Base-by-base conservation (phyloP, 2,329 filamentous ascomycete genomes). In the Hirsutella minnesotensis region DNA sequence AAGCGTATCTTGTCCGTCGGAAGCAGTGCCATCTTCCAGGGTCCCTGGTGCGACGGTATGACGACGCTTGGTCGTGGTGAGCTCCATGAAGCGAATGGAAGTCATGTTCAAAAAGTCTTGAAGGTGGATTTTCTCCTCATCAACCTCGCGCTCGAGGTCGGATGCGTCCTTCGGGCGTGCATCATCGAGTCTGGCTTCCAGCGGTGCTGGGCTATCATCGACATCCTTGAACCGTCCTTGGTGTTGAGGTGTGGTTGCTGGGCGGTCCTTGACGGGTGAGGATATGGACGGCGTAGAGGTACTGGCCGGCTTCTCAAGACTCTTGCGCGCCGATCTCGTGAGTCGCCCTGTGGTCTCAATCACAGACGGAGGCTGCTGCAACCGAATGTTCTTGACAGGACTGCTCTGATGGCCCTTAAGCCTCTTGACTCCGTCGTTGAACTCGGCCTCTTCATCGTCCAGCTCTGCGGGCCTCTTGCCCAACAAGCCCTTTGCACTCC, bases 1-100 rank as follows among this genome's bases (percentile, higher is more conserved):
- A 42, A 74, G 51, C 36, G 77, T 71, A 22, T 78, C 73, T 46
- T 69, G 64, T 7, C 54, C 64, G 31, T 63, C 64, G 5, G 58
- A 53, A 5, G 62, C 51, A 8, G 62, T 56, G 19, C 65, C 65
- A 36, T 72, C 65, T 40, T 64, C 67, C 18, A 68, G 56, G 12
- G 61, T 54, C 42, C 67, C 59, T 13, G 80, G 80, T 3, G 77
- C 83, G 38, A 83, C 79, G 0, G 90, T 96, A 53, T 94, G 84
- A 43, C 92, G 77, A 51, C 90, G 75, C 60, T 96, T 96, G 1
- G 89, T 95, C 0, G 90, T 95, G n/a, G 83, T 95, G 40, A 98
- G 71, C 58, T 98, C 92, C 85, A 98, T 95, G 65, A 98, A 98
- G 42, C 89, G 86, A 54, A 98, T 95, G 46, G 86, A 94, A 3